Evolutionary conservation across 1,284 basidiomycete species (phyloP).

Genomic region (Heterobasidion annosum): DNA sequence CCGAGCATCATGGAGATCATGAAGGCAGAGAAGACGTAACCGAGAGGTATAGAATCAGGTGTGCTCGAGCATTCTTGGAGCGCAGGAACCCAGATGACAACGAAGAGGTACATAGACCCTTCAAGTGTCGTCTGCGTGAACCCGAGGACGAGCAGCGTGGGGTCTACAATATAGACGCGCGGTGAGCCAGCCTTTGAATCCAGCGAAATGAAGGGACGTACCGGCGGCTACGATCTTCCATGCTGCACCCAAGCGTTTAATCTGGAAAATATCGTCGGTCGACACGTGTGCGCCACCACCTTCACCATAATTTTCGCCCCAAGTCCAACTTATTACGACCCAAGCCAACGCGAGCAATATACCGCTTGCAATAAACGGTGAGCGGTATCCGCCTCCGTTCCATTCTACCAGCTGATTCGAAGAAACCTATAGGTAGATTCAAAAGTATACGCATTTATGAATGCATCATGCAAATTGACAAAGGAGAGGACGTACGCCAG

Average conservation of each 20-base stretch:
- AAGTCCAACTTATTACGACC: conserved; percentile 45
- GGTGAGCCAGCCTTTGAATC: not conserved
- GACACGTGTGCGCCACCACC: conserved; percentile 21
- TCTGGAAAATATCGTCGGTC: conserved; percentile 36
- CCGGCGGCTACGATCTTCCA: conserved; percentile 49
- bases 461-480: conserved; percentile 14
- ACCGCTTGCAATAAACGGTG: conserved; percentile 60
- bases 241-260: conserved; percentile 45
- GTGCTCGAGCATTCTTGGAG: conserved; percentile 48
- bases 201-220: conserved; percentile 13
- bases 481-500: conserved; percentile 33
- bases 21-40: conserved; percentile 70
- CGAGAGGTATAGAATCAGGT: conserved; percentile 44
- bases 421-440: conserved; percentile 3
- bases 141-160: conserved; percentile 56
- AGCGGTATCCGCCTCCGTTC: conserved; percentile 27
- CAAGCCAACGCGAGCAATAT: conserved; percentile 42
- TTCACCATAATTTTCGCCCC: conserved; percentile 63
- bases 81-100: conserved; percentile 72
- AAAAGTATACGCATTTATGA: too few species aligned
- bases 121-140: conserved; percentile 72
- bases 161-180: conserved; percentile 29
- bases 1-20: conserved; percentile 78
- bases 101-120: conserved; percentile 76
- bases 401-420: conserved; percentile 17